Evolutionary conservation across 1,284 basidiomycete genomes (phyloP), one percentile per base, ranked within the genome.

Genomic region (Cutaneotrichosporon sp.): DNA sequence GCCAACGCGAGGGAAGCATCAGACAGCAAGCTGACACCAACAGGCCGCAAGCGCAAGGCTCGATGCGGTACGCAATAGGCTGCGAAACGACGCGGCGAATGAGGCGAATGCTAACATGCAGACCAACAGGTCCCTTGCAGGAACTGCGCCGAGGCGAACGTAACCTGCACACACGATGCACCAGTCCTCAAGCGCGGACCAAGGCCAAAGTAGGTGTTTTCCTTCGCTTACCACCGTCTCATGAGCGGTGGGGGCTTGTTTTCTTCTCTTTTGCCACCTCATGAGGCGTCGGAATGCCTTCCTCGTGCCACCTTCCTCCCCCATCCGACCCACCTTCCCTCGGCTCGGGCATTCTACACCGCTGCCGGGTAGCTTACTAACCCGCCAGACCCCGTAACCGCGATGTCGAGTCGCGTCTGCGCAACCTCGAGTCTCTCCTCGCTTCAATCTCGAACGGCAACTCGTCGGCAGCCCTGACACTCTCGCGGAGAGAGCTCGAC

Each of bases 121-220:
- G 71, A 72, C 50, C 69, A 72, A 29, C 62, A 67, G 10, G 67
- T 69, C 14, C 71, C 70, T 20, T 73, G 71, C 47, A 59, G 66
- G 38, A 69, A 70, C 56, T 73, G 71, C 52, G 59, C 67, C 20
- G 67, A 69, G 47, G 70, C 71, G 1, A 57, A 60, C 25, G 66
- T 67, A 13, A 63, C 64, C 20, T 73, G 71, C 54, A 73, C 71
- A 1, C 69, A 70, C 60, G 66, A 71, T 46, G 70, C 71, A 1
- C 71, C 71, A 8, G 67, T 73, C 13, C 51, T 73, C 42, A 73
- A 73, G 55, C 65, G 71, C 36, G 71, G 71, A 9, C 71, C 71
- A 3, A 45, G 71, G 24, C 71, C 71, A 56, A 67, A 69, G 70
- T 70, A 45, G 51, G 65, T 62, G 25, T 24, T 22, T 18, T 25